These are phyloP conservation scores for Lachancea quebecensis DNA, from an alignment of 805 yeast genomes.

Conservation along the genomic window DNA sequence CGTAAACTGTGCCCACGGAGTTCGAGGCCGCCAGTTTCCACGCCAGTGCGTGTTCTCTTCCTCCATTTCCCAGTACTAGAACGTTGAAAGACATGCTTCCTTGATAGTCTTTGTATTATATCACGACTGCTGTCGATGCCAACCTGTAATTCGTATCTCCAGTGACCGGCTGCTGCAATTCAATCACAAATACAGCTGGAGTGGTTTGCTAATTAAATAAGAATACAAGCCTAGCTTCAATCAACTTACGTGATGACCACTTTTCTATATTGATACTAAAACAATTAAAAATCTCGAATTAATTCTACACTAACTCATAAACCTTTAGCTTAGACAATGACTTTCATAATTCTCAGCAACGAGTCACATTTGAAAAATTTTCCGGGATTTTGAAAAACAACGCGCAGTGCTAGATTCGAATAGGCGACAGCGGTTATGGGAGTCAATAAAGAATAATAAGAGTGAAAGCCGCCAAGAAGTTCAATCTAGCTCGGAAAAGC, in stretches of 20 bases:
- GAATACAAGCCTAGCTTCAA: no score
- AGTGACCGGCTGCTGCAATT: no score
- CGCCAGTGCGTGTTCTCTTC: slow-evolving; percentile 95
- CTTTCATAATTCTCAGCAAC: neutral
- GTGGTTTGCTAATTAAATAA: no score
- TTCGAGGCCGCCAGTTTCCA: slow-evolving; percentile 85
- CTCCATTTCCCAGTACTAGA: slow-evolving; percentile 93
- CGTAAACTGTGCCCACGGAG: slow-evolving; percentile 64
- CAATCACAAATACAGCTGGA: no score
- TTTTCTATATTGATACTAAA: no score
- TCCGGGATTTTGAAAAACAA: neutral
- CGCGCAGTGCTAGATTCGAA: slow-evolving; percentile 3
- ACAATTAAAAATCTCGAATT: neutral
- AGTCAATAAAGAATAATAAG: no score
- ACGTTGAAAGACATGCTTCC: slow-evolving; percentile 42
- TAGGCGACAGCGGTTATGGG: neutral
- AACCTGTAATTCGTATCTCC: no score
- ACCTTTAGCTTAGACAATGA: neutral
- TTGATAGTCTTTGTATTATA: neutral
- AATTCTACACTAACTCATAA: neutral
- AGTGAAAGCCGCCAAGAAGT: no score
- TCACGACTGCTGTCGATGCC: no score
- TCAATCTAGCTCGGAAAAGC: no score
- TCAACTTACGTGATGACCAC: no score
- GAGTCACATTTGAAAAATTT: slow-evolving; percentile 4